Base-by-base conservation (phyloP, 768 basidiomycete genomes). In the Neoboletus subvelutipes region DNA sequence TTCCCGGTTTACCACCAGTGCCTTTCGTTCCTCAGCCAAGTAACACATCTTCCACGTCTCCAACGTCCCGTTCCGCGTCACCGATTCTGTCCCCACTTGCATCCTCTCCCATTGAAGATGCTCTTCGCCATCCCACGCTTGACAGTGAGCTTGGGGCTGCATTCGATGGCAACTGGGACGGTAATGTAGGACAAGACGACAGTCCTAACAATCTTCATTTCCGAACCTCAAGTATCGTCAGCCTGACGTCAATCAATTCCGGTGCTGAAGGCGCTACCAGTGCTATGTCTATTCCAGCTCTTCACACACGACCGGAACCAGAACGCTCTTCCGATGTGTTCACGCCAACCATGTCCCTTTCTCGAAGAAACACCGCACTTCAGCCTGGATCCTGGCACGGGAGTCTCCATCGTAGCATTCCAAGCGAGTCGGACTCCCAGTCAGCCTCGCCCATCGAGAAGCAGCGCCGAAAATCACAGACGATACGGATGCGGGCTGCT, bases 111-210 rank as follows among this genome's bases (percentile, higher is more conserved):
- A 9, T 40, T 24, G 66, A 48, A 36, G 54, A 52, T 33, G 22
- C 18, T 10, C 20, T 42, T 26, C 41, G 54, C 17, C 77, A 47
- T 5, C 73, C 67, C 12, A 77, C 83, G 2, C 76, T 88, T 1
- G 81, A 81, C 54, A 78, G 77, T 51, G 86, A 89, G 69, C 76
- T 91, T 1, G 84, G 81, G 5, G 77, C 78, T 17, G 78, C 78
- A 57, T 81, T 78, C 71, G 69, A 71, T 36, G 67, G 62, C 1
- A 55, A 47, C 15, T 70, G 69, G 69, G 53, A 61, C 7, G 36
- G 22, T 7, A 48, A 13, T 15, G 5, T 34, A 26, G 60, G 45
- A 43, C 59, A 51, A 31, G 56, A 36, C 22, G 64, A 64, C 15
- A 70, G 71, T 50, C 63, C 70, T 17, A 71, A 67, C 20, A 75